Evolutionary conservation across 2,329 filamentous ascomycete genomes (phyloP), one percentile per base, ranked within the genome.

Genomic region (Drechslerella dactyloides): DNA sequence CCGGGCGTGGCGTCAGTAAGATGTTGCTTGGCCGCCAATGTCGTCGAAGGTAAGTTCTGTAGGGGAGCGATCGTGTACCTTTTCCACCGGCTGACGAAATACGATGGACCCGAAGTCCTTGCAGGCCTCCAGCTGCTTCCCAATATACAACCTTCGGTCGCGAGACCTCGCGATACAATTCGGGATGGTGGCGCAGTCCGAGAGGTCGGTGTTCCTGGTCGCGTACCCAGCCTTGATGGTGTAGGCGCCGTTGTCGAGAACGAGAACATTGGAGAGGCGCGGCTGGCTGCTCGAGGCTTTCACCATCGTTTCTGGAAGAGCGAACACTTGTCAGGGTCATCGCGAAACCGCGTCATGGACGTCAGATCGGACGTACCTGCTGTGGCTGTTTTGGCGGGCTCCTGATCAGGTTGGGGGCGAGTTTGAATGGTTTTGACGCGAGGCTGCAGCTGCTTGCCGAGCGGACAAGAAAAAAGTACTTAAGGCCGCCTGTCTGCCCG

Each of bases 201-300:
- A 78, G 24, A 81, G 77, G 40, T 81, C 79, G 11, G 76, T 75
- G 37, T 81, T 79, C 0, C 78, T 75, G 7, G 87, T 79, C 21
- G 82, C 86, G 76, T 93, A 89, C 59, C 94, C 94, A 15, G 93
- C 92, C 82, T 99, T 99, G 79, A 99, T 85, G 5, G 88, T 93
- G 80, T 90, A 89, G 48, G 89, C 93, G 78, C 94, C 94, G 82
- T 97, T 97, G 82, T 99, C 94, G 77, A 99, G 84, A 51, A 99
- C 85, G 60, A 99, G 87, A 0, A 93, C 96, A 68, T 82, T 85
- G 1, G 83, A 78, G 15, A 73, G 62, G 6, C 69, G 69, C 37
- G 56, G 69, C 21, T 56, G 60, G 23, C n/a, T 53, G 24, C 56
- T 60, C 19, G 68, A 72, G 23, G 55, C 50, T 23, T 72, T 72